phyloP scores from a whole-genome alignment of 306 rosid genomes.

The Corylus avellana region DNA sequence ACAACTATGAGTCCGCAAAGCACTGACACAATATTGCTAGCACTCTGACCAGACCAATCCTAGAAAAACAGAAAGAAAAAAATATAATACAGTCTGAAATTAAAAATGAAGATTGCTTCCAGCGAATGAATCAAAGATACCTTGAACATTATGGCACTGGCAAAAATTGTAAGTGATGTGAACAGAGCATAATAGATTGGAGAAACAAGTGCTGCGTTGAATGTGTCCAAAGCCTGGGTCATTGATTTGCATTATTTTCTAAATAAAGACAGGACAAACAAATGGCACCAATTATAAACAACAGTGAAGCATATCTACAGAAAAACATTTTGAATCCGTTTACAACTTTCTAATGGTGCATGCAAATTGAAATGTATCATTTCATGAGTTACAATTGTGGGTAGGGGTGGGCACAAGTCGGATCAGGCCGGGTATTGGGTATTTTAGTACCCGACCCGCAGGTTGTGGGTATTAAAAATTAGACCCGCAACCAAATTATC shows the following conservation, averaged over 20 bases:
- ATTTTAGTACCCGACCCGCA: too few species aligned
- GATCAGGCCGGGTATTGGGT: too few species aligned
- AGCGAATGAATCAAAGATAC: slow-evolving; percentile 40
- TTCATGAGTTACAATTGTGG: background rate
- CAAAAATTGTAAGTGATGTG: slow-evolving; percentile 86
- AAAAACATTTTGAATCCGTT: background rate
- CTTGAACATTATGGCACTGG: slow-evolving; percentile 94
- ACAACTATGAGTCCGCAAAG: slow-evolving; percentile 85
- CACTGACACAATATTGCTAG: slow-evolving; percentile 74
- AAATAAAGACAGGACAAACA: slow-evolving; percentile 24
- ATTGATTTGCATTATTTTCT: slow-evolving; percentile 14
- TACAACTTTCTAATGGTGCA: background rate
- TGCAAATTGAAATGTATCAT: background rate
- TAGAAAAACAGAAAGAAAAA: slow-evolving; percentile 24
- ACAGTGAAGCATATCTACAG: background rate
- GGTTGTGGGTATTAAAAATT: too few species aligned
- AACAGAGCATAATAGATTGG: slow-evolving; percentile 93
- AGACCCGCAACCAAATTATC: too few species aligned
- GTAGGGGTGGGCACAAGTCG: background rate
- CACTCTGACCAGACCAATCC: slow-evolving; percentile 94
- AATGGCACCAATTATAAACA: background rate
- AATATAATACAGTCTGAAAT: background rate
- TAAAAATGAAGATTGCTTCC: background rate
- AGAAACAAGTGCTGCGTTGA: slow-evolving; percentile 83
- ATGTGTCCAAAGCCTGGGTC: slow-evolving; percentile 86